Percentiles rank a stretch among this genome's conserved stretches.
Conservation (phyloP, 2,329 filamentous ascomycete species). For the Aspergillus sp. region DNA sequence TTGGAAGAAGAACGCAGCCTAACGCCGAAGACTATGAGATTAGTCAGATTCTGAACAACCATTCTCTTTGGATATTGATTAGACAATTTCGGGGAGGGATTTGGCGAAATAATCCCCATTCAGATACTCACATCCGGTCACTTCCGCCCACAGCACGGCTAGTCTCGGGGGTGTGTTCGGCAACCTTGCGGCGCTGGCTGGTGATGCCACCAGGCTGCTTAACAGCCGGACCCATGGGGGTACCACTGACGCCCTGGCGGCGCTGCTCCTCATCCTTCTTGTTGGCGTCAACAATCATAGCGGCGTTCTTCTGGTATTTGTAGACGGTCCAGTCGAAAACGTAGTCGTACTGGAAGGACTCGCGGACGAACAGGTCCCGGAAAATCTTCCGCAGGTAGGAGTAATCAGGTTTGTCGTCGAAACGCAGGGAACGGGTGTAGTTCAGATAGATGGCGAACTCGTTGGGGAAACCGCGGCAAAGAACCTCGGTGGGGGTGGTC, state of each 20-base stretch:
- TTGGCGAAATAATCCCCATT: conserved; percentile 64
- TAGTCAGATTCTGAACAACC: conserved; percentile 63
- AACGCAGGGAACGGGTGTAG: conserved; percentile 96
- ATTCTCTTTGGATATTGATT: no score
- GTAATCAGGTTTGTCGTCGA: conserved; percentile 99
- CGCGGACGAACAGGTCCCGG: conserved; percentile 96
- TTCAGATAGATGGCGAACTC: conserved; percentile 99
- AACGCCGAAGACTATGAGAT: conserved; percentile 75
- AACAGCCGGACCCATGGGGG: conserved; percentile 48
- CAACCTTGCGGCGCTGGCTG: conserved; percentile 74
- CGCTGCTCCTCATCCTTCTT: conserved; percentile 67
- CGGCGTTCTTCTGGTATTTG: conserved; percentile 99
- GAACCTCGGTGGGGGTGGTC: conserved; percentile 96
- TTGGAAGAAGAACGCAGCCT: conserved; percentile 79
- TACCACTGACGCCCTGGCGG: conserved; percentile 59
- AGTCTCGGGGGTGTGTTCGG: conserved; percentile 68
- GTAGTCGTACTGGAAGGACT: conserved; percentile 99
- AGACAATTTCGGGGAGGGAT: no score
- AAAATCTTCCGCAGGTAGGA: conserved; percentile 99
- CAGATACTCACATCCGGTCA: conserved; percentile 93
- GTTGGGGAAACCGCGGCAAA: conserved; percentile 98
- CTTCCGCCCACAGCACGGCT: conserved; percentile 70
- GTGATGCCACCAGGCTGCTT: conserved; percentile 65
- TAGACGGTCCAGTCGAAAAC: conserved; percentile 99
- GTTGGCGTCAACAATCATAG: conserved; percentile 81